Evolutionary conservation across 1,139 yeast genomes (phyloP), one percentile per base, ranked within the genome.

Genomic region (Suhomyces taliae): DNA sequence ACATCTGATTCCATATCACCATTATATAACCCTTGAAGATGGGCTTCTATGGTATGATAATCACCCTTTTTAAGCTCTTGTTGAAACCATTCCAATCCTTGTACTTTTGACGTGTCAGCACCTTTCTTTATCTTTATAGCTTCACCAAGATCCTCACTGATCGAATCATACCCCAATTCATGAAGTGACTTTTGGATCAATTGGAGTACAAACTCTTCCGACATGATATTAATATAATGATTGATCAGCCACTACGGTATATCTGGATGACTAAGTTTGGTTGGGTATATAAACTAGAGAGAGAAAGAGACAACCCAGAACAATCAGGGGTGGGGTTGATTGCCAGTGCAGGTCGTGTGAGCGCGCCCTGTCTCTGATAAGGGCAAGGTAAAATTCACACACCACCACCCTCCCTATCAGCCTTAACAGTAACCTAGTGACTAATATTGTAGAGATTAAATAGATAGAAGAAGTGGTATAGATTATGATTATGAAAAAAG

Each of bases 131-230:
- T 46, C 34, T 51, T 44, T 37, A 55, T 48, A 29, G 53, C 53
- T 10, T 45, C 50, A 3, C 47, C 52, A 33, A 61, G 44, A 7
- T 46, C 43, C 8, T 53, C 58, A 15, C 60, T 52, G 26, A 58
- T 50, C 8, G 50, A 52, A 27, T 46, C 49, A 45, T 65, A 68
- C 11, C 73, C 72, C 37, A 67, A 58, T 19, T 68, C 72, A 26
- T 56, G 53, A 36, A 73, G 64, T 1, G 76, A 53, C 36, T 60
- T 59, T 46, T 65, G 67, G 39, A 72, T 60, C 36, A 73, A 53
- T 51, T 67, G 67, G 36, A 70, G 58, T 35, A 68, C 58, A 49
- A 69, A 68, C 39, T 66, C 66, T 39, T 59, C 56, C n/a, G 68
- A 57, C 54, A 61, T 54, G 34, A 32, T 15, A 29, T 6, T 7